Evolutionary conservation across 441 rosid genomes (phyloP).

Genomic region (Breynia disticha): DNA sequence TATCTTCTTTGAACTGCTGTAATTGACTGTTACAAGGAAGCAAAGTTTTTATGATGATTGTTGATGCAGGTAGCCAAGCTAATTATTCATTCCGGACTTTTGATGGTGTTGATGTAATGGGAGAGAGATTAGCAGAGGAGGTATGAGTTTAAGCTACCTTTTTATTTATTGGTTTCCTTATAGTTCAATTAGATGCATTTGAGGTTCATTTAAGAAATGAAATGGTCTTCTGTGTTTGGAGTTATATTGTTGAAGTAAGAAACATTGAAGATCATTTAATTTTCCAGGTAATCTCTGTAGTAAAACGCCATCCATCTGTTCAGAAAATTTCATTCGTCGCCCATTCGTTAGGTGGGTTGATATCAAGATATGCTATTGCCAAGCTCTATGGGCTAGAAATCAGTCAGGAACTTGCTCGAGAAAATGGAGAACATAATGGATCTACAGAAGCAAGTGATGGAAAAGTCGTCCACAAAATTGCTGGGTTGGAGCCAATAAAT

Average conservation of each 20-base stretch:
- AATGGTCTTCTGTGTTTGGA: no score
- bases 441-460: constrained; percentile 19
- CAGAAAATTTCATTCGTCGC: constrained; percentile 68
- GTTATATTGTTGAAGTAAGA: neutral
- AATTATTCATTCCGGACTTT: constrained; percentile 51
- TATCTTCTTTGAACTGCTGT: neutral
- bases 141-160: constrained; percentile 16
- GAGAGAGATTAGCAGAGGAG: constrained; percentile 86
- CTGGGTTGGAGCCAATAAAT: constrained; percentile 70
- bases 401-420: constrained; percentile 23
- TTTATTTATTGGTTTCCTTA: no score
- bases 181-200: neutral
- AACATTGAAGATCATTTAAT: constrained; percentile 5
- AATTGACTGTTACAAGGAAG: constrained; percentile 2
- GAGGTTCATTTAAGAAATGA: neutral
- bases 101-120: constrained; percentile 89
- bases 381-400: constrained; percentile 44
- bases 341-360: constrained; percentile 84
- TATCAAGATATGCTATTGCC: constrained; percentile 82
- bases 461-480: constrained; percentile 41
- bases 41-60: constrained; percentile 15
- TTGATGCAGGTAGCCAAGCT: constrained; percentile 58
- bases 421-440: constrained; percentile 26
- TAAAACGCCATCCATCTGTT: constrained; percentile 40
- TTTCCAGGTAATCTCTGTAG: constrained; percentile 61